These are phyloP conservation scores for Fusarium subglutinans DNA, from an alignment of 2,329 filamentous ascomycete species.

Conservation along the genomic window DNA sequence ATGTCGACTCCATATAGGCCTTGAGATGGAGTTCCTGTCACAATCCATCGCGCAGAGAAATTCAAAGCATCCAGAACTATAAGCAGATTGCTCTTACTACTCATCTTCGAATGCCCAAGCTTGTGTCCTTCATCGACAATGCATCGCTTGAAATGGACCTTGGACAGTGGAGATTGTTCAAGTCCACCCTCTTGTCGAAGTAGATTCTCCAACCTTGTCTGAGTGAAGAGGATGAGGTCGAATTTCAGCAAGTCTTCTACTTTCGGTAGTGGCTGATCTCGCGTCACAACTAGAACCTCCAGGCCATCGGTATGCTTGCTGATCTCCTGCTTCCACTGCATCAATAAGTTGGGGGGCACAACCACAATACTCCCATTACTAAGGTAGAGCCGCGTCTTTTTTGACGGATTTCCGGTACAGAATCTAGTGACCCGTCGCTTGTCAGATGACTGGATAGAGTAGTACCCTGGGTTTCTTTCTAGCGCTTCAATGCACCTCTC, in stretches of 20 bases:
- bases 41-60: slow-evolving; percentile 83
- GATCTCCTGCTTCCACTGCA: slow-evolving; percentile 87
- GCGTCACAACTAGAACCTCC: slow-evolving; percentile 70
- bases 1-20: slow-evolving; percentile 76
- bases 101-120: slow-evolving; percentile 71
- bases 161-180: slow-evolving; percentile 68
- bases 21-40: slow-evolving; percentile 88
- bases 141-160: slow-evolving; percentile 84
- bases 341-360: slow-evolving; percentile 82
- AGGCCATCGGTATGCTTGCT: slow-evolving; percentile 77
- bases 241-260: slow-evolving; percentile 68
- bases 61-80: slow-evolving; percentile 62
- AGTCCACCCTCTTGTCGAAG: slow-evolving; percentile 45
- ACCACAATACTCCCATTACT: slow-evolving; percentile 79
- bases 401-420: slow-evolving; percentile 18
- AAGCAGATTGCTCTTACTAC: slow-evolving; percentile 65
- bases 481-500: slow-evolving; percentile 65
- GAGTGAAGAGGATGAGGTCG: slow-evolving; percentile 83
- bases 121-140: slow-evolving; percentile 94
- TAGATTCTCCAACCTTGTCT: slow-evolving; percentile 74
- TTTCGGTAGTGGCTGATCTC: slow-evolving; percentile 64
- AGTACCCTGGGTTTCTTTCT: slow-evolving; percentile 65
- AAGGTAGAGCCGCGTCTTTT: slow-evolving; percentile 65
- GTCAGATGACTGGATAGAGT: slow-evolving; percentile 61
- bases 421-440: slow-evolving; percentile 43